These are phyloP conservation scores for Microcera coccophila DNA, from an alignment of 2,329 filamentous ascomycete genomes.

Conservation along the genomic window DNA sequence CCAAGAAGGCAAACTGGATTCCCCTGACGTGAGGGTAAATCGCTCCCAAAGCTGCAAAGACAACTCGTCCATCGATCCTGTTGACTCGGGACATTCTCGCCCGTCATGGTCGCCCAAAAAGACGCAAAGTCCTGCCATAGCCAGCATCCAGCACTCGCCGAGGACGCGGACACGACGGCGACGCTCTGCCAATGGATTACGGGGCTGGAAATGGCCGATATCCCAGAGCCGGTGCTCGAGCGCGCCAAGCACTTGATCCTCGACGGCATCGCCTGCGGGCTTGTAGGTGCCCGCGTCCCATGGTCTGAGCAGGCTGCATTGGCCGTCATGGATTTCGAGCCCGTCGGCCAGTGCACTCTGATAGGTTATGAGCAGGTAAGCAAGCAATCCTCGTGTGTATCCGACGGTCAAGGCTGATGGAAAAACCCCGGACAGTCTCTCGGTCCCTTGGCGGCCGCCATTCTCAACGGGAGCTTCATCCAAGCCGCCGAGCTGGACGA, in stretches of 20 bases:
- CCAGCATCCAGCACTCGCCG: too few relatives aligned
- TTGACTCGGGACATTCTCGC: too few relatives aligned
- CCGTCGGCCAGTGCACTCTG: constrained; percentile 13
- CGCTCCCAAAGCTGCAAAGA: too few relatives aligned
- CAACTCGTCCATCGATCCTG: too few relatives aligned
- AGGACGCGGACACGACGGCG: not conserved
- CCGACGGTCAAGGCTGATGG: too few relatives aligned
- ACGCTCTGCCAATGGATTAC: not conserved
- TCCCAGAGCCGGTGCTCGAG: constrained; percentile 30
- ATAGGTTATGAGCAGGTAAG: not conserved
- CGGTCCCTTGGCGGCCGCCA: constrained; percentile 35
- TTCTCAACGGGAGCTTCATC: constrained; percentile 42
- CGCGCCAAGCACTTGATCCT: constrained; percentile 41
- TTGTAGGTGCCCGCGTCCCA: constrained; percentile 38
- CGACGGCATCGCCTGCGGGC: constrained; percentile 39
- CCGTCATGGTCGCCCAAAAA: too few relatives aligned
- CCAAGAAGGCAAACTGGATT: too few relatives aligned
- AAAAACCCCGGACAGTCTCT: too few relatives aligned
- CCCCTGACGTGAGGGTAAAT: too few relatives aligned
- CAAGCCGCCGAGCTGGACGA: constrained; percentile 44
- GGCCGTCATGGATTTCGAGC: constrained; percentile 31
- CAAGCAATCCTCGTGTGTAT: too few relatives aligned
- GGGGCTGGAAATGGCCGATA: constrained; percentile 18
- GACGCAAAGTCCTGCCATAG: too few relatives aligned
- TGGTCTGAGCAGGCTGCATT: constrained; percentile 37